Base-by-base conservation (phyloP, 1,139 yeast species). In the Tardiomyces digboiensis region DNA sequence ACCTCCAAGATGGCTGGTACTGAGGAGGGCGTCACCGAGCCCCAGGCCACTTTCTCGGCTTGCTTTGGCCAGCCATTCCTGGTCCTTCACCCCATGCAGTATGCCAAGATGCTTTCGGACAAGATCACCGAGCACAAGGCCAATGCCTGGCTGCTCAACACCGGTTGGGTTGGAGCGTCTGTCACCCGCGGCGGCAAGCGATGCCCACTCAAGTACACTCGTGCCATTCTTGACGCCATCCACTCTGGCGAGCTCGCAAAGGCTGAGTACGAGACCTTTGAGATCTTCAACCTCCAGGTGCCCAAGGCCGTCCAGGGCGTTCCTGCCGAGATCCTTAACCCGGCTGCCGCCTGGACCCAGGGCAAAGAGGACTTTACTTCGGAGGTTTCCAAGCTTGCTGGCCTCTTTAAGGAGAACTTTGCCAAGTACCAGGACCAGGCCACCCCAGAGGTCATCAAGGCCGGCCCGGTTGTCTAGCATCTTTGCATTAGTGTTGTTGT, bases 1-100 rank as follows among this genome's bases (percentile, higher is more conserved):
- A 91, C 98, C 52, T 89, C 97, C 49, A 91, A 91, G 80, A 91
- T 91, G 95, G 97, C 98, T 53, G 98, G 98, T 68, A 91, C 98
- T 47, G 98, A 91, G 72, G 95, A 87, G 67, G 98, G 98, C 70
- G 87, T 91, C 56, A 89, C 97, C 53, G 97, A 91, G 72, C 97
- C 98, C 49, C 89, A 86, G 68, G 95, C 97, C 47, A 87, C 97
- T 22, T 91, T 91, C 78, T 86, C 96, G 54, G 96, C 98, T 46
- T 91, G 98, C 75, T 91, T 89, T 68, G 98, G 98, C 62, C 97
- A 91, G 74, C 98, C 98, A 54, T 91, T 91, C 84, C 76, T 91
- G 71, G 97, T 91, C 41, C 75, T 91, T 68, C 98, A 91, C 71
- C 98, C 98, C 67, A 91, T 91, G 91, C 82, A 82, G 69, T 91